phyloP scores from a whole-genome alignment of 1,139 yeast species.

The Arxiozyma bovina region DNA sequence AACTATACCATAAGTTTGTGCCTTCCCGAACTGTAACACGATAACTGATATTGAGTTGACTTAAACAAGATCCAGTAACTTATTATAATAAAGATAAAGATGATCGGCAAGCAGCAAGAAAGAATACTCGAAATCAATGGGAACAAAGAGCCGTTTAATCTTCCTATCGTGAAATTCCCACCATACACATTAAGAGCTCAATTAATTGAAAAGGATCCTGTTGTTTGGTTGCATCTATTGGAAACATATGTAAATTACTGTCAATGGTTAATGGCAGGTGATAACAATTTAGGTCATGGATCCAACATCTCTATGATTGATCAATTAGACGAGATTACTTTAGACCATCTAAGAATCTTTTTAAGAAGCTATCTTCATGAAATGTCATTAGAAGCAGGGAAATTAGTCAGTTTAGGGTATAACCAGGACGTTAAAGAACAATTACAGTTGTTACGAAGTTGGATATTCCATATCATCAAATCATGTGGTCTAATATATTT shows the following conservation, averaged over 20 bases:
- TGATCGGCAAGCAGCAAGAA: not conserved
- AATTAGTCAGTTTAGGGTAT: constrained; percentile 57
- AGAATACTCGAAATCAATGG: constrained; percentile 24
- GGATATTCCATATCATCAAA: constrained; percentile 47
- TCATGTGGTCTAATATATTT: constrained; percentile 46
- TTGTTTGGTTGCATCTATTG: constrained; percentile 65
- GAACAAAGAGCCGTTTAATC: constrained; percentile 14
- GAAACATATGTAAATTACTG: constrained; percentile 52
- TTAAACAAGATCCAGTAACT: not conserved
- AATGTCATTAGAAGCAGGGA: constrained; percentile 49
- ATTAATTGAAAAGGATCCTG: constrained; percentile 70
- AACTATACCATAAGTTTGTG: not conserved
- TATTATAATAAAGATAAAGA: not conserved
- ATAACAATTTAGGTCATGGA: constrained; percentile 13
- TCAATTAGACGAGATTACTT: constrained; percentile 43
- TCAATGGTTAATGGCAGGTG: constrained; percentile 35
- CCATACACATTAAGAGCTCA: constrained; percentile 66
- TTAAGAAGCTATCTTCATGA: constrained; percentile 50
- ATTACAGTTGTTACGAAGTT: constrained; percentile 39
- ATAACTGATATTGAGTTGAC: too few species aligned
- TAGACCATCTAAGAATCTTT: constrained; percentile 51
- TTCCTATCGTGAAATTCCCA: constrained; percentile 64
- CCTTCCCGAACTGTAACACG: too few species aligned
- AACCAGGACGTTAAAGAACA: constrained; percentile 58
- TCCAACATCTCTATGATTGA: constrained; percentile 14